Base-by-base conservation (phyloP, 1,284 basidiomycete genomes). In the Athelia sp. region DNA sequence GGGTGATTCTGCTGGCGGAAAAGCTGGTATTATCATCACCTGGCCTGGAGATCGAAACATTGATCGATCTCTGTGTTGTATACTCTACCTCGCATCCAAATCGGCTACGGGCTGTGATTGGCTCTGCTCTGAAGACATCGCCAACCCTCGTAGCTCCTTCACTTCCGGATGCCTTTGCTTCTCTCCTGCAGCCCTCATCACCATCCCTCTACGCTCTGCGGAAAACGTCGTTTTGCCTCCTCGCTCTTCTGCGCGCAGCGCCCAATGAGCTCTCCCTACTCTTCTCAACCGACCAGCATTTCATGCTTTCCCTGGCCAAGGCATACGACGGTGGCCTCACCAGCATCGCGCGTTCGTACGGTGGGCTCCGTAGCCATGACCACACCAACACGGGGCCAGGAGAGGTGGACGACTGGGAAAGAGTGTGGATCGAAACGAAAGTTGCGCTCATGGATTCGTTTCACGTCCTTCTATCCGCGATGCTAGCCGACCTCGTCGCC, bases 381-480 rank as follows among this genome's bases (percentile, higher is more conserved):
- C 54, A 57, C 29, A 26, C 54, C 34, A 50, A 55, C n/a, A n/a
- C 36, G 36, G 15, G 32, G 15, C 49, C 62, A 34, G 66, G 67
- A 46, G 64, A 69, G 13, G 63, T 74, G 15, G 81, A 82, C 56
- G 76, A 85, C 44, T 87, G 84, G 84, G 79, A 85, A 54, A 70
- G 68, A 18, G 72, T 85, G 43, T 84, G 81, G 75, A 68, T 88
- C 3, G 77, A 82, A 50, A 82, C 82, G 6, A 89, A 89, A 66
- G 79, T 84, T 4, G 75, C 79, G n/a, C 64, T 89, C 17, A 62
- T 90, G 21, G 86, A 89, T 55, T 62, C 73, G 13, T 84, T 87
- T 61, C 84, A 88, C 55, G 60, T 80, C 45, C 60, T 86, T 38
- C 55, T 87, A 36, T 67, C 68, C 23, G 64, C 70, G 2, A 66